Evolutionary conservation across 352 stramenopile genomes (phyloP).

Genomic region (Phytopythium aichiense): DNA sequence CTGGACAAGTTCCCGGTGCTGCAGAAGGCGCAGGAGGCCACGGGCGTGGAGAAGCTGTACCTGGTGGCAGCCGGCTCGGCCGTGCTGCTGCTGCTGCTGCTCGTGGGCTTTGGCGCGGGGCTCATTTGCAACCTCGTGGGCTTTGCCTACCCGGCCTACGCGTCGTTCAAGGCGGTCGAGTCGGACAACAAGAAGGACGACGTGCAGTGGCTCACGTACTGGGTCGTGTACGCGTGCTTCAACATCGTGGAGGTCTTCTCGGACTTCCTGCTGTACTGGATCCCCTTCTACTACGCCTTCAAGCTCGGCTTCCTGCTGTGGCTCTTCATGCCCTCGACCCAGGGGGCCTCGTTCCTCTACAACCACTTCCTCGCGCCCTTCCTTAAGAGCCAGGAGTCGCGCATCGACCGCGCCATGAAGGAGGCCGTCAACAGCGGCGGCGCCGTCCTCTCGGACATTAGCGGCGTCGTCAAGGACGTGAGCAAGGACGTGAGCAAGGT

Average conservation of each 20-base stretch:
- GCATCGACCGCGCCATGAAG: constrained; percentile 85
- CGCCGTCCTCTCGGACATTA: constrained; percentile 78
- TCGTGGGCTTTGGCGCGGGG: constrained; percentile 82
- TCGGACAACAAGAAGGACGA: constrained; percentile 75
- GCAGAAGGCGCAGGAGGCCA: constrained; percentile 74
- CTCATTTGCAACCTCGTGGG: constrained; percentile 83
- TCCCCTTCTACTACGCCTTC: constrained; percentile 98
- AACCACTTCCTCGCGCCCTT: constrained; percentile 90
- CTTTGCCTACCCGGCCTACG: constrained; percentile 81
- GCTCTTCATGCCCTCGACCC: constrained; percentile 96
- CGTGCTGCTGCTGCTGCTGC: constrained; percentile 70
- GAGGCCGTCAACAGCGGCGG: constrained; percentile 72
- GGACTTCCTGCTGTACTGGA: constrained; percentile 96
- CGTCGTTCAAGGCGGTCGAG: constrained; percentile 87
- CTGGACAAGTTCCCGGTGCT: constrained; percentile 79
- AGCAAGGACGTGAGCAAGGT: constrained; percentile 71
- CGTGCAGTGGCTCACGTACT: constrained; percentile 95
- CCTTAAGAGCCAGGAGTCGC: constrained; percentile 75
- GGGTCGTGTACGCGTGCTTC: constrained; percentile 97
- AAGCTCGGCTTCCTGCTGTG: constrained; percentile 97
- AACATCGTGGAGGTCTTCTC: constrained; percentile 95
- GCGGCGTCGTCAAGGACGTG: constrained; percentile 68
- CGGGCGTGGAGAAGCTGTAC: constrained; percentile 88
- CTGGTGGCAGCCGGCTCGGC: constrained; percentile 58
- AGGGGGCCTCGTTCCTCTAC: constrained; percentile 95